Evolutionary conservation across 495 filamentous ascomycete genomes (phyloP).

Genomic region (Penicillium egyptiacum): DNA sequence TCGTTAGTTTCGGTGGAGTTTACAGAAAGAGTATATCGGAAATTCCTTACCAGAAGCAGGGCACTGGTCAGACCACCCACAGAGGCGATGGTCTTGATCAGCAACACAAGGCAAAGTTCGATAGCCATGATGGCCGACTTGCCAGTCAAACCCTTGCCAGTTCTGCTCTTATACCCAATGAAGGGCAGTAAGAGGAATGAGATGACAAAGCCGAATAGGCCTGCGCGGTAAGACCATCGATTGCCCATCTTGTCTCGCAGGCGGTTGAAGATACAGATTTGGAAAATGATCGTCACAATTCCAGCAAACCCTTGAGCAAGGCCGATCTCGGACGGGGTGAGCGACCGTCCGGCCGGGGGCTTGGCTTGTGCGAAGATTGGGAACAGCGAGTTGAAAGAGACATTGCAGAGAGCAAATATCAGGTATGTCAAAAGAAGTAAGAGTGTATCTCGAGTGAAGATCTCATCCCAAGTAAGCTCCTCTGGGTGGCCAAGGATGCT

Average conservation of each 20-base stretch:
- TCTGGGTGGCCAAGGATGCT: conserved; percentile 35
- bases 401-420: conserved; percentile 85
- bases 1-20: conserved; percentile 8
- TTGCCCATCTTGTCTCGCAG: conserved; percentile 84
- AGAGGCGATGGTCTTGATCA: conserved; percentile 85
- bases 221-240: conserved; percentile 72
- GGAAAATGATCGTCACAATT: conserved; percentile 80
- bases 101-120: conserved; percentile 74
- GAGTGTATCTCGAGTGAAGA: conserved; percentile 77
- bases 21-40: not conserved
- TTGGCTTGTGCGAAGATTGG: conserved; percentile 81
- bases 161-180: conserved; percentile 70
- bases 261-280: conserved; percentile 76
- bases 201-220: conserved; percentile 77
- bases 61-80: conserved; percentile 89
- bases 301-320: conserved; percentile 84
- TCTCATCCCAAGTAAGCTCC: conserved; percentile 46
- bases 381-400: conserved; percentile 87
- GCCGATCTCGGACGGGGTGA: conserved; percentile 79
- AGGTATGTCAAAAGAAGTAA: conserved; percentile 78
- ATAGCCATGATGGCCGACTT: conserved; percentile 62
- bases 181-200: conserved; percentile 88
- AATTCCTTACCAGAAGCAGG: conserved; percentile 69
- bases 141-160: conserved; percentile 44
- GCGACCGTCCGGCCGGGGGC: conserved; percentile 70